phyloP scores from a whole-genome alignment of 140 eudicot species.

The Ambrosia hybrid region DNA sequence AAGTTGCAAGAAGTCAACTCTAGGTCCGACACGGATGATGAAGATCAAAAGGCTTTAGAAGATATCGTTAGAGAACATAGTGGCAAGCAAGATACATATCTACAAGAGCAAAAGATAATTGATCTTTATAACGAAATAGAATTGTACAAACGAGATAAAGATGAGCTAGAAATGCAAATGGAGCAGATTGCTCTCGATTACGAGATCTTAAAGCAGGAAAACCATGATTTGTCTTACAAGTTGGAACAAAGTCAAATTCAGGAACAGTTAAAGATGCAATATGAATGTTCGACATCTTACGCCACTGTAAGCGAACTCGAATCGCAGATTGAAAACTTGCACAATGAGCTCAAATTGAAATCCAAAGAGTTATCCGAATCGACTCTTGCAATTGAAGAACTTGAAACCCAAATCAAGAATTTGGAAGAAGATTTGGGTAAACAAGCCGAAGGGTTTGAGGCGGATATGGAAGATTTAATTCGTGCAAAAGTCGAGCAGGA shows the following conservation, averaged over 20 bases:
- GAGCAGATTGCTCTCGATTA: constrained; percentile 96
- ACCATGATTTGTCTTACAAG: constrained; percentile 68
- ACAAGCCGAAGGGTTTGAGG: constrained; percentile 80
- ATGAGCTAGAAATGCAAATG: constrained; percentile 90
- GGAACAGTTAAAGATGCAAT: constrained; percentile 85
- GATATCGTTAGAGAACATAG: constrained; percentile 77
- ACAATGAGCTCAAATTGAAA: constrained; percentile 44
- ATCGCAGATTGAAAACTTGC: constrained; percentile 46
- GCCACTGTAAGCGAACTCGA: constrained; percentile 58
- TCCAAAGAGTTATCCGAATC: constrained; percentile 49
- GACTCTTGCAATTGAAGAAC: constrained; percentile 39
- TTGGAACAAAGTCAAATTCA: constrained; percentile 85
- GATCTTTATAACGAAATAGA: constrained; percentile 75
- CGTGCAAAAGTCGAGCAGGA: constrained; percentile 83
- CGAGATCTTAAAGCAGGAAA: constrained; percentile 93
- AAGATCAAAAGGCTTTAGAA: constrained; percentile 85
- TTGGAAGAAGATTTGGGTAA: constrained; percentile 75
- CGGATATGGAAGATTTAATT: constrained; percentile 67
- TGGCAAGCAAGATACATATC: constrained; percentile 54
- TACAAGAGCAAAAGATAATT: constrained; percentile 73
- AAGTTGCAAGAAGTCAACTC: constrained; percentile 29
- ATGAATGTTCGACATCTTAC: constrained; percentile 80
- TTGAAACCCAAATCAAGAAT: constrained; percentile 57
- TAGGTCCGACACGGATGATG: constrained; percentile 53
- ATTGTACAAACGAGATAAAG: constrained; percentile 75